Base-by-base conservation (phyloP, 345 rosid genomes). In the Linum usitatissimum region DNA sequence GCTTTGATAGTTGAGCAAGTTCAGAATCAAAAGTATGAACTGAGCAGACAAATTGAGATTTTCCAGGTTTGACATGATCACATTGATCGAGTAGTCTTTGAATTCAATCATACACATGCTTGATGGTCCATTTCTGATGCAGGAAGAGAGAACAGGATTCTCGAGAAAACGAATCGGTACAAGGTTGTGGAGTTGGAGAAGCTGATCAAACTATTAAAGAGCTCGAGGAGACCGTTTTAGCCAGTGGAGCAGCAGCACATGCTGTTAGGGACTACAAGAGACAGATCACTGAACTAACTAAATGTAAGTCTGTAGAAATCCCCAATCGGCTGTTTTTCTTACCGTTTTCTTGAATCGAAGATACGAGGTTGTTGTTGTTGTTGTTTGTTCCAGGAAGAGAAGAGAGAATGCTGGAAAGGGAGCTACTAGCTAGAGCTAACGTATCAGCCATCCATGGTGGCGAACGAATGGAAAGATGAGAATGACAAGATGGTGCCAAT, bases 391-490 rank as follows among this genome's bases (percentile, higher is more conserved):
- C 73, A 89, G 99, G 94, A 89, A 28, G 96, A 90, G 77, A 93
- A 86, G 73, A 87, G 95, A 78, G n/a, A n/a, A 79, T 88, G 31
- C 78, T 93, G 57, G 97, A 93, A 75, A 87, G 99, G 78, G 97
- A 93, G 81, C 84, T 90, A 1, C n/a, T n/a, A n/a, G 94, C 99
- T 5, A 78, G 97, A 73, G 82, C 79, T 21, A 90, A 82, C 74
- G 96, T 90, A 13, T 82, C 88, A 7, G 88, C 85, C 99, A 2
- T 75, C 90, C 6, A 91, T 82, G 1, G 84, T 86, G 63, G 99
- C 99, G 61, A 93, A 90, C 62, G 96, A 84, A 66, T 90, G 99
- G 99, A 93, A 93, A 73, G 97, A 84, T 80, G 99, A 90, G 58
- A 84, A 83, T 62, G 90, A 81, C 70, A 83, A 79, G 81, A 94